Evolutionary conservation across 1,284 basidiomycete species (phyloP), one percentile per base, ranked within the genome.

Genomic region (Puccinia polysora): DNA sequence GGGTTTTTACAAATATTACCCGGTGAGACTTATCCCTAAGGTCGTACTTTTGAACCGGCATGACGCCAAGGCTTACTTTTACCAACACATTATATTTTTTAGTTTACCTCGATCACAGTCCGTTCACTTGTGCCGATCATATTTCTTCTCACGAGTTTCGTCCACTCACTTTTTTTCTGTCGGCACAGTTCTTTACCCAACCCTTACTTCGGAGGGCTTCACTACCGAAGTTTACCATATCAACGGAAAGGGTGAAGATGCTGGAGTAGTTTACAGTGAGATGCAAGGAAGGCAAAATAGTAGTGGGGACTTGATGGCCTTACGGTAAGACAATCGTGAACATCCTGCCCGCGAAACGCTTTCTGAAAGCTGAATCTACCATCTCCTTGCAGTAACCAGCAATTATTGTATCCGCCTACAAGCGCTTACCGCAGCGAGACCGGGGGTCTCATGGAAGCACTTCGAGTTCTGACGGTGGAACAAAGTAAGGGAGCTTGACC

Each of bases 261-360:
- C 91, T 10, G 96, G 96, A 56, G 96, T 99, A 2, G 96, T 99
- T 32, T 97, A 94, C 80, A 91, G 89, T 77, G 90, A 95, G 75
- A 99, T 99, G 96, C 95, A 98, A 82, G 96, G 92, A 0, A 85
- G 95, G 59, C 89, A 98, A 82, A 97, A 97, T 78, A 91, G 89
- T 4, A 86, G 89, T 0, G 87, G 86, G 14, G 92, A 97, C 82
- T 83, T 97, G 50, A 94, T 97, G 89, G 86, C 88, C 62, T 84
- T 95, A 53, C 82, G 86, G 90, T 91, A 77, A 70, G 80, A 23
- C 20, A 7, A 36, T 3, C 20, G n/a, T n/a, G n/a, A n/a, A n/a
- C 25, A 4, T n/a, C 30, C n/a, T 4, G 25, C 15, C n/a, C n/a
- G n/a, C n/a, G n/a, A n/a, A n/a, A n/a, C 38, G 14, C 53, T 56